These are phyloP conservation scores for Colletotrichum aenigma DNA, from an alignment of 2,329 filamentous ascomycete genomes.

Conservation along the genomic window DNA sequence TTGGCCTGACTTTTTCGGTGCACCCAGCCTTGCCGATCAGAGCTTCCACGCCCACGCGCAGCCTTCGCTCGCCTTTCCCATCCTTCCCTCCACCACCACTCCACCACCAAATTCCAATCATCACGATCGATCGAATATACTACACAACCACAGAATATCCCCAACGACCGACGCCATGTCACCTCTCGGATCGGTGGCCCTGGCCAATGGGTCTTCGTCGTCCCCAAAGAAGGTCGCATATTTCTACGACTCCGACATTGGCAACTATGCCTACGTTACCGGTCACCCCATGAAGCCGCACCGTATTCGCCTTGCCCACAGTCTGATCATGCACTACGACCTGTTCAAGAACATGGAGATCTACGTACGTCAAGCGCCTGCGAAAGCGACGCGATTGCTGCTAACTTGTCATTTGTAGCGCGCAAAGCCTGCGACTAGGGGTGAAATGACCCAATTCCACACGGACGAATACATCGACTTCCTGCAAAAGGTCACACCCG, in stretches of 20 bases:
- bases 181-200: slow-evolving; percentile 47
- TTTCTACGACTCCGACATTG: slow-evolving; percentile 98
- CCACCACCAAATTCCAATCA: neutral
- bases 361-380: slow-evolving; percentile 67
- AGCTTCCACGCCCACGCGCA: slow-evolving; percentile 12
- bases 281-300: slow-evolving; percentile 99
- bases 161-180: slow-evolving; percentile 18
- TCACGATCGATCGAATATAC: neutral
- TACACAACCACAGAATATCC: neutral
- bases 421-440: slow-evolving; percentile 83
- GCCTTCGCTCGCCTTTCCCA: slow-evolving; percentile 14
- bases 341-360: slow-evolving; percentile 97
- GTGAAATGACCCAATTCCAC: slow-evolving; percentile 94
- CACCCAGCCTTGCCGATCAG: slow-evolving; percentile 20
- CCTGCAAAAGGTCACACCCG: slow-evolving; percentile 90
- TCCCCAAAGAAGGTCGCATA: slow-evolving; percentile 86
- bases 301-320: slow-evolving; percentile 92
- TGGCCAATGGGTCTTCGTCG: slow-evolving; percentile 44
- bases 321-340: slow-evolving; percentile 94
- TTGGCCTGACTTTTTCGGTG: neutral
- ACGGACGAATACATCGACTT: slow-evolving; percentile 96
- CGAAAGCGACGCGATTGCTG: slow-evolving; percentile 30
- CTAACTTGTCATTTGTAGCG: slow-evolving; percentile 53
- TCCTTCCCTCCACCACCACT: slow-evolving; percentile 1
- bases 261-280: slow-evolving; percentile 96